These are phyloP conservation scores for Lactifluus rugatus DNA, from an alignment of 768 basidiomycete species.

Conservation along the genomic window DNA sequence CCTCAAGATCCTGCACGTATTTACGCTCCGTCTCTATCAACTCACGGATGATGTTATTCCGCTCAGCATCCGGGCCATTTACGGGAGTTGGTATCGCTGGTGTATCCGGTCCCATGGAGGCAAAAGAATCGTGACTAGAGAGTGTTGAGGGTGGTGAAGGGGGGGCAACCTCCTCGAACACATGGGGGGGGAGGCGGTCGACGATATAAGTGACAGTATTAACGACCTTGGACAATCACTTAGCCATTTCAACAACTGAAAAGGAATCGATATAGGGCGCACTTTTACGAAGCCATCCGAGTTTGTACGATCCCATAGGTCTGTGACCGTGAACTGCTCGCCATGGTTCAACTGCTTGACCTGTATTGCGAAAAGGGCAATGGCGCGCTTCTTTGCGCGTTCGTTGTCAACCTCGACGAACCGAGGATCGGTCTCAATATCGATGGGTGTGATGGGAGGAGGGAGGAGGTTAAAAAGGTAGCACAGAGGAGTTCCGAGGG, in stretches of 20 bases:
- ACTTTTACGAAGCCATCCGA: conserved; percentile 96
- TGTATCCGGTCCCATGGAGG: conserved; percentile 42
- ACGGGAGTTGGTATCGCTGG: conserved; percentile 33
- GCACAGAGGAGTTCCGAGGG: conserved; percentile 87
- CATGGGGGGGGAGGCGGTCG: conserved; percentile 57
- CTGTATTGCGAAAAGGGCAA: conserved; percentile 87
- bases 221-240: conserved; percentile 51
- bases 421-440: conserved; percentile 55
- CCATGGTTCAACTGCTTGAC: conserved; percentile 62
- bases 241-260: background rate
- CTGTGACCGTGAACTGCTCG: conserved; percentile 83
- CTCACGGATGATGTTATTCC: conserved; percentile 76
- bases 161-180: conserved; percentile 53
- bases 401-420: conserved; percentile 63
- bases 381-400: conserved; percentile 81
- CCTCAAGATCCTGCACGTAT: conserved; percentile 93
- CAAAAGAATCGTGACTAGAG: conserved; percentile 48
- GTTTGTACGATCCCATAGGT: conserved; percentile 82
- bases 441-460: conserved; percentile 30
- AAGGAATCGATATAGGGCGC: conserved; percentile 21
- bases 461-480: conserved; percentile 93
- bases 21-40: conserved; percentile 92
- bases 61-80: conserved; percentile 53
- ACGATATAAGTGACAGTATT: conserved; percentile 83
- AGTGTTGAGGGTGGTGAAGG: conserved; percentile 42